Conservation (phyloP, 805 yeast genomes). For the Spathaspora passalidarum region DNA sequence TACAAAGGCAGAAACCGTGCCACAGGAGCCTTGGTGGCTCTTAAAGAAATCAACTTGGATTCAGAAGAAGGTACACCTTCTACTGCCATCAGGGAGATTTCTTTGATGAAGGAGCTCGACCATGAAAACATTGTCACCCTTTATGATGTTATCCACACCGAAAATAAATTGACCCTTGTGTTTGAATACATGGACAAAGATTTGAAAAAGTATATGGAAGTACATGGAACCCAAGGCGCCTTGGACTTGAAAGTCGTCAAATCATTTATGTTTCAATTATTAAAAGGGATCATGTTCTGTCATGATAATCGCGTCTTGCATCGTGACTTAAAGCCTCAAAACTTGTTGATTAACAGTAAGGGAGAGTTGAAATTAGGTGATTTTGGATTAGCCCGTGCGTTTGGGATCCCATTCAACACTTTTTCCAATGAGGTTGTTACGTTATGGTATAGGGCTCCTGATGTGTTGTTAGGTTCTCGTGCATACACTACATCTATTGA, state of each 20-base stretch:
- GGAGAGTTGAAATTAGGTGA: constrained; percentile 95
- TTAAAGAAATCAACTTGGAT: constrained; percentile 91
- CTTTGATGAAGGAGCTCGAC: constrained; percentile 89
- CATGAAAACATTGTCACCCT: constrained; percentile 90
- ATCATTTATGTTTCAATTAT: constrained; percentile 90
- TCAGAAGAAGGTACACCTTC: constrained; percentile 98
- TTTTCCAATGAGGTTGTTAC: constrained; percentile 98
- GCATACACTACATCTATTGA: constrained; percentile 96
- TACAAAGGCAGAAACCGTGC: constrained; percentile 87
- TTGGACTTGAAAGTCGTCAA: constrained; percentile 71
- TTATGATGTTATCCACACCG: constrained; percentile 95
- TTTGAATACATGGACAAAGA: constrained; percentile 94
- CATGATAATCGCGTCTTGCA: constrained; percentile 83
- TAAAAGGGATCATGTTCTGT: constrained; percentile 85
- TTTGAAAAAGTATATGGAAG: constrained; percentile 91
- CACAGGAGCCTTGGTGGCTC: constrained; percentile 87
- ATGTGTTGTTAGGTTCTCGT: constrained; percentile 89
- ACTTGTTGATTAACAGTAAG: constrained; percentile 79
- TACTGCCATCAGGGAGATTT: constrained; percentile 95
- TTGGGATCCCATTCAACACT: constrained; percentile 96
- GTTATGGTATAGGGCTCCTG: constrained; percentile 97
- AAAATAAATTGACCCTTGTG: constrained; percentile 89
- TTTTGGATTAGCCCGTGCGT: constrained; percentile 95
- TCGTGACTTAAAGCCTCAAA: constrained; percentile 92
- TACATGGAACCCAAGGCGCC: constrained; percentile 73